Evolutionary conservation across 352 stramenopile genomes (phyloP).

Genomic region (Globisporangium splendens): DNA sequence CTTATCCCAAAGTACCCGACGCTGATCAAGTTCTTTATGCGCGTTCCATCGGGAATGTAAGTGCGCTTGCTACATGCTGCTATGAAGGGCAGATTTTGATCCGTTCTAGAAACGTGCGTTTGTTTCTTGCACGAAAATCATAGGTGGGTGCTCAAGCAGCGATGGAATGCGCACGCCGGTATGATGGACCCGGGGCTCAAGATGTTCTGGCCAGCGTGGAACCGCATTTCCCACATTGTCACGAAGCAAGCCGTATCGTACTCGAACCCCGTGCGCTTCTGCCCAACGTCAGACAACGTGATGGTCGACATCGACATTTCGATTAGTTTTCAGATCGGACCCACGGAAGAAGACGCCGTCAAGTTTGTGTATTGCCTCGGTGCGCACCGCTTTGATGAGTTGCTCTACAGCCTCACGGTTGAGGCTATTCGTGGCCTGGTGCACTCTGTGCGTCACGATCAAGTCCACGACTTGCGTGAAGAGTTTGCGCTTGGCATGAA

Average conservation of each 20-base stretch:
- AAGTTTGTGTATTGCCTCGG: conserved; percentile 86
- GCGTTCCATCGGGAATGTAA: conserved; percentile 26
- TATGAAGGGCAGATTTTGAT: background rate
- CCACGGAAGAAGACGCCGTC: conserved; percentile 67
- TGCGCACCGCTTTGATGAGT: conserved; percentile 77
- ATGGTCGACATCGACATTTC: conserved; percentile 90
- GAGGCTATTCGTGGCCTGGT: conserved; percentile 79
- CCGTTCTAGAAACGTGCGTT: no score
- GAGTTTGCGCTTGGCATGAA: conserved; percentile 84
- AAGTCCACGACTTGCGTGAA: conserved; percentile 76
- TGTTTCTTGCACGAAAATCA: background rate
- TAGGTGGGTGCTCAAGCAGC: conserved; percentile 79
- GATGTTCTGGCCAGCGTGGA: conserved; percentile 72
- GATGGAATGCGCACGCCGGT: conserved; percentile 76
- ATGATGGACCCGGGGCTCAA: conserved; percentile 81
- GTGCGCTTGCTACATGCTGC: background rate
- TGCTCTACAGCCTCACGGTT: conserved; percentile 76
- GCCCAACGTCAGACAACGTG: conserved; percentile 81
- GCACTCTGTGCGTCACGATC: conserved; percentile 78
- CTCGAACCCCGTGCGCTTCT: conserved; percentile 64
- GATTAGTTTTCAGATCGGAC: conserved; percentile 85
- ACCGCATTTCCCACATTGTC: conserved; percentile 84
- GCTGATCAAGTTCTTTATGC: conserved; percentile 25
- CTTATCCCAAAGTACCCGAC: conserved; percentile 23
- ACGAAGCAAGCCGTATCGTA: conserved; percentile 85